A percentile compares a stretch with the other conserved stretches of the same genome.
phyloP scores from a whole-genome alignment of 371 early-diverging fungal species.

The Rhizopus stolonifer region DNA sequence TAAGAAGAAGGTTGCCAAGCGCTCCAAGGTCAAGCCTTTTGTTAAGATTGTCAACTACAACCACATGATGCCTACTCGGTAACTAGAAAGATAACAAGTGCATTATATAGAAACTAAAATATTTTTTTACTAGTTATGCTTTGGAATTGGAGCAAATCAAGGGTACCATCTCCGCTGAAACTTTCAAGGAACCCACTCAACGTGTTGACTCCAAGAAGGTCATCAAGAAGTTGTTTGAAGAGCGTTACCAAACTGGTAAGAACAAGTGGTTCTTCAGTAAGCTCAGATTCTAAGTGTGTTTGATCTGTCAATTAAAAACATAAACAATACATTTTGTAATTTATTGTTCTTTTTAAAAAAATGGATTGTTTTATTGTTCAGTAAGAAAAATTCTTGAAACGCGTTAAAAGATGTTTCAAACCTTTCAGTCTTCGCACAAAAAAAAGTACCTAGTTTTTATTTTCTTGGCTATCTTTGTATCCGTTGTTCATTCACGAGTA shows the following conservation, averaged over 20 bases:
- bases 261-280: slow-evolving; percentile 99
- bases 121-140: slow-evolving; percentile 51
- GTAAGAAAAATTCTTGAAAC: background rate
- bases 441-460: too few species aligned
- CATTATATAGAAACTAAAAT: background rate
- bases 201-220: slow-evolving; percentile 86
- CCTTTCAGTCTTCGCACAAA: too few species aligned
- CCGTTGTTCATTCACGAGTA: too few species aligned
- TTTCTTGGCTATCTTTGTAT: too few species aligned
- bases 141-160: too few species aligned
- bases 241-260: slow-evolving; percentile 93
- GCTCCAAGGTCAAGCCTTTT: too few species aligned
- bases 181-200: slow-evolving; percentile 93
- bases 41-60: too few species aligned
- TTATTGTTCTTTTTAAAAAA: background rate
- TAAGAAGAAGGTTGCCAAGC: too few species aligned
- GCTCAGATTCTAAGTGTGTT: slow-evolving; percentile 85
- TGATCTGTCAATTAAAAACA: slow-evolving; percentile 4
- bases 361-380: background rate
- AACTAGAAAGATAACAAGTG: slow-evolving; percentile 15
- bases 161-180: too few species aligned
- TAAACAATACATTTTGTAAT: background rate
- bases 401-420: too few species aligned
- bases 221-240: slow-evolving; percentile 92
- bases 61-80: slow-evolving; percentile 98